phyloP scores from a whole-genome alignment of 139 green algal genomes.

The Chlorella sp. region DNA sequence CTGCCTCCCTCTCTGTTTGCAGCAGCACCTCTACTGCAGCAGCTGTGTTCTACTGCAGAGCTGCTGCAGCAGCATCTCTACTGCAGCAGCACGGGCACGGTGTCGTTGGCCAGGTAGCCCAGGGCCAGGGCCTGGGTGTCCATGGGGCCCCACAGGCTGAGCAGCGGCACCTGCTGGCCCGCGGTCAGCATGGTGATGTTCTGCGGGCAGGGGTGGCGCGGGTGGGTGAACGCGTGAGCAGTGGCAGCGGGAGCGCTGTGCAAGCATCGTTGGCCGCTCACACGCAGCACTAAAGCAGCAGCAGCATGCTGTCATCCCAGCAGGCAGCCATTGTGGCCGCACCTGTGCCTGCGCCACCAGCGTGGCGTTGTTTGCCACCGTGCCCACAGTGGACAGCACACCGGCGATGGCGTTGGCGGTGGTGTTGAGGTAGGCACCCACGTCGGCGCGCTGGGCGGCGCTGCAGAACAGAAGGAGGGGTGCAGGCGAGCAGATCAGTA shows the following conservation, averaged over 20 bases:
- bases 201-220: neutral
- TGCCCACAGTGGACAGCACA: neutral
- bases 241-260: no score
- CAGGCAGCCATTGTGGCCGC: no score
- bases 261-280: no score
- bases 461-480: neutral
- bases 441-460: neutral
- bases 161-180: neutral
- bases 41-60: no score
- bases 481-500: neutral
- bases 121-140: neutral
- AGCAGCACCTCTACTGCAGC: no score
- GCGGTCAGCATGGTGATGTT: neutral
- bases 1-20: no score
- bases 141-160: neutral
- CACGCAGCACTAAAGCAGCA: no score
- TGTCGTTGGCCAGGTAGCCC: neutral
- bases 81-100: neutral
- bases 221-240: no score
- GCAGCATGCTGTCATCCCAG: no score
- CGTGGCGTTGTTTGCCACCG: no score
- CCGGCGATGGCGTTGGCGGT: neutral
- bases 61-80: no score
- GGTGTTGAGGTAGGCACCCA: conserved; percentile 4
- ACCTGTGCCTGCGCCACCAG: no score